phyloP scores from a whole-genome alignment of 1,284 basidiomycete species.

The Moniliella sp. region DNA sequence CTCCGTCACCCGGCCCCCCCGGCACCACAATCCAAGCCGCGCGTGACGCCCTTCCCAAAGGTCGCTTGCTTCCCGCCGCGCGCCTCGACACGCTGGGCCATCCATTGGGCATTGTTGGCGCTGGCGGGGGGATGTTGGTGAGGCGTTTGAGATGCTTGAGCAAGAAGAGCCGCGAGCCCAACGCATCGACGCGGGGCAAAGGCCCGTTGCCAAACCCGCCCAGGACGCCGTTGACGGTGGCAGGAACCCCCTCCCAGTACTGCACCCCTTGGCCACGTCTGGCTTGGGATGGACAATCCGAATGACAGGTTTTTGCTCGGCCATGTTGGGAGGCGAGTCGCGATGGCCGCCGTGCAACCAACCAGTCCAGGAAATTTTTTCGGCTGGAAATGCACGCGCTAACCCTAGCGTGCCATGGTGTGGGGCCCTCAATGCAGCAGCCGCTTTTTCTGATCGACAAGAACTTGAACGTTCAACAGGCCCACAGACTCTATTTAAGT shows the following conservation, averaged over 20 bases:
- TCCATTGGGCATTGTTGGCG: slow-evolving; percentile 11
- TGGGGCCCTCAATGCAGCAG: too few relatives aligned
- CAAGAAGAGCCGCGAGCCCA: slow-evolving; percentile 28
- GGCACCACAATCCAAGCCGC: slow-evolving; percentile 29
- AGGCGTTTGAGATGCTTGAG: slow-evolving; percentile 19
- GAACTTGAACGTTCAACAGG: too few relatives aligned
- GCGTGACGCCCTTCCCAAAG: slow-evolving; percentile 13
- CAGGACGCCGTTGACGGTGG: slow-evolving; percentile 11
- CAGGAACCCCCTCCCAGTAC: slow-evolving; percentile 28
- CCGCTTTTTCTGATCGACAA: too few relatives aligned
- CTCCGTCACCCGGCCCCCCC: slow-evolving; percentile 26
- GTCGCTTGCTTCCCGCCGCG: slow-evolving; percentile 8
- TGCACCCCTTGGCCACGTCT: slow-evolving; percentile 24
- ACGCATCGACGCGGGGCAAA: slow-evolving; percentile 25
- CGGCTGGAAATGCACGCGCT: too few relatives aligned
- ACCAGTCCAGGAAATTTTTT: too few relatives aligned
- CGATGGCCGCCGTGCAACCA: too few relatives aligned
- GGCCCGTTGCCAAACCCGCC: slow-evolving; percentile 16
- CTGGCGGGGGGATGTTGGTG: slow-evolving; percentile 15
- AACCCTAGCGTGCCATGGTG: too few relatives aligned
- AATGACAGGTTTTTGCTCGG: neutral
- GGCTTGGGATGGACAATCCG: slow-evolving; percentile 15
- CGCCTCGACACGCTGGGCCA: slow-evolving; percentile 7
- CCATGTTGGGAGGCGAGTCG: too few relatives aligned
- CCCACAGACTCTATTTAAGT: too few relatives aligned